phyloP scores from a whole-genome alignment of 805 yeast genomes.

The Cyberlindnera bimundalis region DNA sequence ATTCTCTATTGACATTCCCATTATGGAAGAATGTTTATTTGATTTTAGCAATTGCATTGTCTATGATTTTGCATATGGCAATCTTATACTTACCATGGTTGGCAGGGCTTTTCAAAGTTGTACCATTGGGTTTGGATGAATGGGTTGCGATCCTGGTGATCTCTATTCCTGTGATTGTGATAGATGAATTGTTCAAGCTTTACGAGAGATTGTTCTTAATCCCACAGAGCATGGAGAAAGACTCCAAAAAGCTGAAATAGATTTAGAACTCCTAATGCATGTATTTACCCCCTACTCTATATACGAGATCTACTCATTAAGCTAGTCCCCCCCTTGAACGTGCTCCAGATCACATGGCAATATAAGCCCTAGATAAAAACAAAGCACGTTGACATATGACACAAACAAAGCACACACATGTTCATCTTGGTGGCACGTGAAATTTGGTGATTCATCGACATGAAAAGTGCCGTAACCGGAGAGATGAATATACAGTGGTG shows the following conservation, averaged over 20 bases:
- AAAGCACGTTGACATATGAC: no score
- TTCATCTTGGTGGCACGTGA: conserved; percentile 5
- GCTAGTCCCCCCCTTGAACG: no score
- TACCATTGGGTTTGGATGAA: conserved; percentile 31
- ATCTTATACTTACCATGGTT: conserved; percentile 36
- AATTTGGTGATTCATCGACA: conserved; percentile 3
- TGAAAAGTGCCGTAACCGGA: conserved; percentile 2
- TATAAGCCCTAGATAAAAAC: no score
- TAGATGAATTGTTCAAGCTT: conserved; percentile 37
- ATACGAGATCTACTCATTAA: no score
- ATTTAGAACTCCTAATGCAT: neutral
- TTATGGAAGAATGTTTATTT: conserved; percentile 37
- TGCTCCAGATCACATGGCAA: no score
- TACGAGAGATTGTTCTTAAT: conserved; percentile 29
- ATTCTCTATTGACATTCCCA: conserved; percentile 36
- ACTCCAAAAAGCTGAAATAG: conserved; percentile 6
- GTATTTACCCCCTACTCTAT: no score
- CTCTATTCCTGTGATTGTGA: conserved; percentile 34
- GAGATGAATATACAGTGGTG: conserved; percentile 1
- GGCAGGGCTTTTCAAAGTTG: conserved; percentile 31
- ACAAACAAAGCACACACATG: no score
- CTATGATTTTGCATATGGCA: conserved; percentile 32
- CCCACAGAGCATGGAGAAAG: conserved; percentile 4
- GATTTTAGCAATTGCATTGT: conserved; percentile 34
- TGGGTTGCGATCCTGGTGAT: conserved; percentile 35